Base-by-base conservation (phyloP, 768 basidiomycete genomes). In the Suillus weaverae region DNA sequence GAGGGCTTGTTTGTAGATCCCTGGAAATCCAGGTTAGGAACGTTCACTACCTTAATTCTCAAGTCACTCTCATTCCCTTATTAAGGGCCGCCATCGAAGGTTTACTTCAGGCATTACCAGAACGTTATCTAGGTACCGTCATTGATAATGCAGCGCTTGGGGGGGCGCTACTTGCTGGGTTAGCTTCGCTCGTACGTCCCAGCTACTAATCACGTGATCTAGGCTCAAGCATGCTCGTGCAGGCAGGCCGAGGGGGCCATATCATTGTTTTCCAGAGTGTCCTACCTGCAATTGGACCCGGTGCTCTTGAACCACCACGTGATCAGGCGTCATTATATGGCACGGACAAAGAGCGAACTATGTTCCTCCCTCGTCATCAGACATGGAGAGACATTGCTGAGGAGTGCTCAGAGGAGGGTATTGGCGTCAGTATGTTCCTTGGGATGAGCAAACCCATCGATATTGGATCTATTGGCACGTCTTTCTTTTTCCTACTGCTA, bases 351-450 rank as follows among this genome's bases (percentile, higher is more conserved):
- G 97, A 99, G 77, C 85, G 85, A 69, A 80, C 81, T 0, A 78
- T 97, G n/a, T 97, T 92, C 72, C 73, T 80, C 16, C 89, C 95
- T 18, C 89, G 92, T n/a, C 87, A 88, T 65, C 80, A 85, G 7
- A 81, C 84, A 35, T 99, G 97, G 94, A 83, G 84, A 44, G 86
- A 89, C 7, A 84, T 95, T 8, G 96, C 88, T 9, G 93, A 96
- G 70, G 92, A 95, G 73, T 92, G 92, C 70, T 92, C 91, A 1
- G 90, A 94, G 65, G 87, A 90, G 62, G 97, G 97, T 26, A 85
- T 99, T 33, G 96, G 94, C 2, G 89, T 97, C 64, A 95, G 88
- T 73, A 82, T 95, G 78, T 96, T 97, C 78, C 79, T 98, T 26
- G 91, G 91, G 33, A 92, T 92, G 64, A 84, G 78, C 67, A 86